phyloP scores from a whole-genome alignment of 2,329 filamentous ascomycete species.

The Orbilia ellipsospora region DNA sequence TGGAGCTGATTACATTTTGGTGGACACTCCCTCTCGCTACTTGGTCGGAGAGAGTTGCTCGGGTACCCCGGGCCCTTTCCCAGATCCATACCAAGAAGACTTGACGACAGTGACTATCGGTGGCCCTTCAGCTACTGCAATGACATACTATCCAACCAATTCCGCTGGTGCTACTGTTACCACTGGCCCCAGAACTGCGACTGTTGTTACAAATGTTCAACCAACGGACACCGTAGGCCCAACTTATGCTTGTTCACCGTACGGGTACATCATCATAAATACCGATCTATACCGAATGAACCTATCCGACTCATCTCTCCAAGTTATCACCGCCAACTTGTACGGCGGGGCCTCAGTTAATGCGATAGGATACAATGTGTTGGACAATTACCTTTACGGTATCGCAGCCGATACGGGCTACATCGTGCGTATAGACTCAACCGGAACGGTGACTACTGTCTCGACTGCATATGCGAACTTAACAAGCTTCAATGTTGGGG shows the following conservation, averaged over 20 bases:
- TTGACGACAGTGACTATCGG: conserved; percentile 1
- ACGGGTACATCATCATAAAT: neutral
- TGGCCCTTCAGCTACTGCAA: neutral
- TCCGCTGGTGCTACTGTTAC: neutral
- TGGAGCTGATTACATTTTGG: neutral
- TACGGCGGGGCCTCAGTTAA: neutral
- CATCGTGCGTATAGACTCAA: neutral
- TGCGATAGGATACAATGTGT: conserved; percentile 5
- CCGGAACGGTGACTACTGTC: neutral
- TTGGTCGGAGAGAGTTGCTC: no score
- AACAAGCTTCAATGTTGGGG: neutral
- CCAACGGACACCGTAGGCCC: neutral
- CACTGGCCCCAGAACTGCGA: neutral
- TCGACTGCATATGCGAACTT: neutral
- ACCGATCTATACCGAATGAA: neutral
- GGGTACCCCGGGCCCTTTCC: neutral
- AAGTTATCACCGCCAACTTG: neutral
- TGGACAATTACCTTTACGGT: conserved; percentile 20
- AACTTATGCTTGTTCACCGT: no score
- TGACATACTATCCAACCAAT: conserved; percentile 4
- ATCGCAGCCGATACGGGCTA: neutral
- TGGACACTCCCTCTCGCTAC: neutral
- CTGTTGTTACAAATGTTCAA: neutral
- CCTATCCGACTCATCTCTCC: neutral
- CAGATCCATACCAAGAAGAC: neutral